These are phyloP conservation scores for Fomitopsis schrenkii DNA, from an alignment of 1,284 basidiomycete genomes.

Conservation along the genomic window DNA sequence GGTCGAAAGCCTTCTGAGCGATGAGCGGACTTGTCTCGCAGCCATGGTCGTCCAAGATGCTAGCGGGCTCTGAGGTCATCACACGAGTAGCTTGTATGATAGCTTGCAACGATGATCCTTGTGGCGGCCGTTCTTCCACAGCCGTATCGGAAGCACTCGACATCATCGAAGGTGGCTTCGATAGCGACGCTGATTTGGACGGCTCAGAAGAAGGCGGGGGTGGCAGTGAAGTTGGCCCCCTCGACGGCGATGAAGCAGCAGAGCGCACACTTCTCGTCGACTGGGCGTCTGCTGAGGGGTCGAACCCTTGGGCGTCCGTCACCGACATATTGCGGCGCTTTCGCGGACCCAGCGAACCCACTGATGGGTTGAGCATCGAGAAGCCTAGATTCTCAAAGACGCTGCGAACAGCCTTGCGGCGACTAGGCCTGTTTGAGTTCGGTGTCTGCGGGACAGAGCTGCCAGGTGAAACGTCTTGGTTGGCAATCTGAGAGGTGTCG, in stretches of 20 bases:
- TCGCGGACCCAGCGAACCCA: conserved; percentile 21
- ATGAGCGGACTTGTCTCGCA: conserved; percentile 59
- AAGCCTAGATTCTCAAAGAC: conserved; percentile 70
- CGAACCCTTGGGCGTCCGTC: conserved; percentile 18
- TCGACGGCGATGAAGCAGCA: conserved; percentile 19
- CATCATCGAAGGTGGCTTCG: conserved; percentile 10
- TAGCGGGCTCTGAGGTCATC: conserved; percentile 77
- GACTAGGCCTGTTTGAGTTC: conserved; percentile 19
- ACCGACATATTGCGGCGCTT: conserved; percentile 29
- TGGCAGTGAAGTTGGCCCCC: conserved; percentile 17
- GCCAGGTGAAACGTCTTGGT: conserved; percentile 10
- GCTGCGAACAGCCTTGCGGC: conserved; percentile 49
- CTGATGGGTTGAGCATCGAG: conserved; percentile 53
- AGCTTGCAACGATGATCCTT: conserved; percentile 66
- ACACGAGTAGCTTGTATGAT: conserved; percentile 85
- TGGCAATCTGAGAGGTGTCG: background rate
- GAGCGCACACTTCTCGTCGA: conserved; percentile 9
- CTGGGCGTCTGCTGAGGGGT: conserved; percentile 6
- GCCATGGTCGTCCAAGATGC: conserved; percentile 68
- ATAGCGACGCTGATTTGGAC: conserved; percentile 10
- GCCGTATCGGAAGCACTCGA: conserved; percentile 17
- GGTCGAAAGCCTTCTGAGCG: conserved; percentile 61
- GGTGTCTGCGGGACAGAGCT: conserved; percentile 14
- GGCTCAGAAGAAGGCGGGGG: conserved; percentile 15
- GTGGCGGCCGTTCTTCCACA: conserved; percentile 33